Conservation (phyloP, 2,329 filamentous ascomycete species). For the Monosporascus sp. region DNA sequence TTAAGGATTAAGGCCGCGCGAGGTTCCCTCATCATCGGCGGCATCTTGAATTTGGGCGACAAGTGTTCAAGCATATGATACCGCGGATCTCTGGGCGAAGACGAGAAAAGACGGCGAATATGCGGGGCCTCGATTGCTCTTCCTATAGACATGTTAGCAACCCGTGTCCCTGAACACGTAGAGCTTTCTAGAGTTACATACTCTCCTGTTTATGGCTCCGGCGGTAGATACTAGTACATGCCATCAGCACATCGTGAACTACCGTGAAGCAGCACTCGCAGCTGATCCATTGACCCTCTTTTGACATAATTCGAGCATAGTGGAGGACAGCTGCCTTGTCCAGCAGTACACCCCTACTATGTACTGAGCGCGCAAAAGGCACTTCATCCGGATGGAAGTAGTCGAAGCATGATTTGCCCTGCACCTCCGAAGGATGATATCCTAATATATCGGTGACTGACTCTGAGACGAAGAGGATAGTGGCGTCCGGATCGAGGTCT, state of each 20-base stretch:
- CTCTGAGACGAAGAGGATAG: slow-evolving; percentile 77
- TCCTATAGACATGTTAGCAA: slow-evolving; percentile 41
- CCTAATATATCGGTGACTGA: slow-evolving; percentile 70
- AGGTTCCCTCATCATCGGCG: slow-evolving; percentile 65
- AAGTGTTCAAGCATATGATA: slow-evolving; percentile 87
- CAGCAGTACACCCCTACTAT: slow-evolving; percentile 66
- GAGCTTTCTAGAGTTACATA: slow-evolving; percentile 40
- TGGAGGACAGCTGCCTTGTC: slow-evolving; percentile 82
- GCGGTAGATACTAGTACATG: slow-evolving; percentile 74
- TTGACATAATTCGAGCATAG: slow-evolving; percentile 68
- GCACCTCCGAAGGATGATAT: slow-evolving; percentile 69
- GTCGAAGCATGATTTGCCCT: slow-evolving; percentile 73
- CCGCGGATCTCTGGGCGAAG: slow-evolving; percentile 73
- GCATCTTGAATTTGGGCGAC: slow-evolving; percentile 70
- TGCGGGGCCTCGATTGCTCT: slow-evolving; percentile 72
- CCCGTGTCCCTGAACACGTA: neutral
- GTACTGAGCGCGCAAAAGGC: slow-evolving; percentile 65
- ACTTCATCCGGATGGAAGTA: slow-evolving; percentile 82
- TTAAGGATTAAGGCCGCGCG: slow-evolving; percentile 81
- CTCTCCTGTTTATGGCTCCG: slow-evolving; percentile 65
- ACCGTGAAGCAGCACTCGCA: slow-evolving; percentile 89
- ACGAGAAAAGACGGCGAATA: slow-evolving; percentile 73
- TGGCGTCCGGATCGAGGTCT: slow-evolving; percentile 73
- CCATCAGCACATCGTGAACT: slow-evolving; percentile 82
- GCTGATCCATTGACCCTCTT: slow-evolving; percentile 64